A percentile compares a stretch with the other conserved stretches of the same genome.
Evolutionary conservation across 2,329 filamentous ascomycete genomes (phyloP).

Genomic region (Aureobasidium sp.): DNA sequence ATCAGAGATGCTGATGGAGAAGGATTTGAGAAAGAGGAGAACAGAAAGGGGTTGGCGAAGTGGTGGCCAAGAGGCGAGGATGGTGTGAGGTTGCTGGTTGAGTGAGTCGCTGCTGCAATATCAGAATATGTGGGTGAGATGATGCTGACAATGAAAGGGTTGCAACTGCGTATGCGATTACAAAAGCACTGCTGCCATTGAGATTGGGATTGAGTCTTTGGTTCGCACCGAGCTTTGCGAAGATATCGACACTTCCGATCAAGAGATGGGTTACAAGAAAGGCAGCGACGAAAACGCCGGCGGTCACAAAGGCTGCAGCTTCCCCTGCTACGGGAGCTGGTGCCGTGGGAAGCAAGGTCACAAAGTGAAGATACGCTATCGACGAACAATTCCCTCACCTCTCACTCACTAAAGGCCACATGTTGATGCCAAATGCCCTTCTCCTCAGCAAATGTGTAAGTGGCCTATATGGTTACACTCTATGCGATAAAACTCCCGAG

Average conservation of each 20-base stretch:
- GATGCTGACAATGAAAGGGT: constrained; percentile 36
- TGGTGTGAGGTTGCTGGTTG: constrained; percentile 49
- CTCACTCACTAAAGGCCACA: neutral
- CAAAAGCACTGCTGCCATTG: constrained; percentile 72
- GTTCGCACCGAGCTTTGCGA: constrained; percentile 78
- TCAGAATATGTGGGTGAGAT: no score
- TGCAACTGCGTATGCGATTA: constrained; percentile 83
- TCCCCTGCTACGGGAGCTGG: neutral
- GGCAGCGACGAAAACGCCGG: neutral
- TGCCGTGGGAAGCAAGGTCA: neutral
- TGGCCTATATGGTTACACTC: neutral
- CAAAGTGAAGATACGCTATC: neutral
- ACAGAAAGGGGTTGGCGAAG: neutral
- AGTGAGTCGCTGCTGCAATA: constrained; percentile 25
- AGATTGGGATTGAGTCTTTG: constrained; percentile 72
- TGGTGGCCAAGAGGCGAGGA: constrained; percentile 11
- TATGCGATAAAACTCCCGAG: neutral
- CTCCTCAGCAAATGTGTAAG: neutral
- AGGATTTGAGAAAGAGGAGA: constrained; percentile 14
- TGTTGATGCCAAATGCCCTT: neutral
- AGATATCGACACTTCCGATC: constrained; percentile 11
- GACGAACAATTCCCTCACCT: neutral
- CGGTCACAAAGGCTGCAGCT: neutral
- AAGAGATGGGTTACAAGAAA: constrained; percentile 1
- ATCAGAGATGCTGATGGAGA: constrained; percentile 43